Evolutionary conservation across 257 asterid species (phyloP).

Genomic region (Paulownia fortunei): DNA sequence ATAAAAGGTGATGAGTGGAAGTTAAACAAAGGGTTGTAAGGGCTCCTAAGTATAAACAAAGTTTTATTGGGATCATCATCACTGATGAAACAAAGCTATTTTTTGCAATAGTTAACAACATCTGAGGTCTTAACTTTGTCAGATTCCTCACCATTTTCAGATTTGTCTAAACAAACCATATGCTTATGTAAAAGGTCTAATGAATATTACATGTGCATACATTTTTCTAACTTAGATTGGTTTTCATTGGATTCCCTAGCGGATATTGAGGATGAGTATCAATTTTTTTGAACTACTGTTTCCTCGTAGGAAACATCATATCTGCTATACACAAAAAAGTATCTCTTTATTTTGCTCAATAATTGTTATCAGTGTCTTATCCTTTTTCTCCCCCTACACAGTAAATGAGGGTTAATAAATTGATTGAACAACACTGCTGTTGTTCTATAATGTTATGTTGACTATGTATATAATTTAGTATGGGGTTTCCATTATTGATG

Average conservation of each 20-base stretch:
- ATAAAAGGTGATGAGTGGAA: conserved; percentile 34
- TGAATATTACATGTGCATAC: conserved; percentile 1
- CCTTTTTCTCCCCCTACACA: conserved; percentile 12
- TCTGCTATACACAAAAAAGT: not conserved
- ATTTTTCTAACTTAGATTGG: not conserved
- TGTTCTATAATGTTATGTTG: conserved; percentile 19
- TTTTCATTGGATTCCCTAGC: conserved; percentile 44
- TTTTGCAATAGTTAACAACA: conserved; percentile 33
- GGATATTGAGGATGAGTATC: conserved; percentile 25
- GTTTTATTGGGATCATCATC: conserved; percentile 51
- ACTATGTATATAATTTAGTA: conserved; percentile 30
- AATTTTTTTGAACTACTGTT: conserved; percentile 35
- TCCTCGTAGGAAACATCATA: conserved; percentile 49
- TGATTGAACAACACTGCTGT: conserved; percentile 29
- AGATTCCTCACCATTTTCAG: conserved; percentile 30
- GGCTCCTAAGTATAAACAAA: conserved; percentile 36
- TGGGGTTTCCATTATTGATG: conserved; percentile 25
- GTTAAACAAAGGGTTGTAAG: conserved; percentile 36
- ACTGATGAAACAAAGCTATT: conserved; percentile 33
- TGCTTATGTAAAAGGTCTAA: not conserved
- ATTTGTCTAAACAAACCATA: not conserved
- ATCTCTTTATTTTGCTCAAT: conserved; percentile 26
- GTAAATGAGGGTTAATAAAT: conserved; percentile 35
- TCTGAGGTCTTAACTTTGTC: conserved; percentile 37
- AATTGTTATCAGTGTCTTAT: conserved; percentile 26